A percentile compares a stretch with the other conserved stretches of the same genome.
Conservation (phyloP, 306 rosid species). For the Cucurbita ficifolia region DNA sequence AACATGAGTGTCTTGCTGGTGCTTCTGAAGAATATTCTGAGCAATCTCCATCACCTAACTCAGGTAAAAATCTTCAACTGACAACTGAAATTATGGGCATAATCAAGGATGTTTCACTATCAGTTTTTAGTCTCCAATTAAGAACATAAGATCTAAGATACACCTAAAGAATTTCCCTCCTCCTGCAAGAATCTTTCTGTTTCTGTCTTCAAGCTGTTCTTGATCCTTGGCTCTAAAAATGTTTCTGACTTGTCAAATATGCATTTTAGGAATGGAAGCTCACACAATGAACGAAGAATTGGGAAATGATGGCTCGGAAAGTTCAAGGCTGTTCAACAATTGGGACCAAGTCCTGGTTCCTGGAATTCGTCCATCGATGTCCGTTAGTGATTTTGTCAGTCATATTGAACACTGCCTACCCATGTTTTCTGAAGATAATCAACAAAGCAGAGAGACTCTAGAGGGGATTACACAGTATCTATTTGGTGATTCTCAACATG, state of each 20-base stretch:
- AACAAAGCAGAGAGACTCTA: constrained; percentile 35
- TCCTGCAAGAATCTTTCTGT: neutral
- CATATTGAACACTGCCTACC: constrained; percentile 54
- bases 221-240: neutral
- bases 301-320: constrained; percentile 33
- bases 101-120: neutral
- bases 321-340: constrained; percentile 24
- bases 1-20: constrained; percentile 25
- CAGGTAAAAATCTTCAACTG: constrained; percentile 36
- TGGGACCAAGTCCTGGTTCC: constrained; percentile 52
- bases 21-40: constrained; percentile 30
- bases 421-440: constrained; percentile 26
- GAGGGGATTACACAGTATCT: constrained; percentile 59
- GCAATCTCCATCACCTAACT: constrained; percentile 71
- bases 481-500: constrained; percentile 46
- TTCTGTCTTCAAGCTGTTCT: too few species aligned
- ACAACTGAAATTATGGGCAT: neutral
- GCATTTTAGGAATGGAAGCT: constrained; percentile 30
- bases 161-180: neutral
- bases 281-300: constrained; percentile 36
- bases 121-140: neutral
- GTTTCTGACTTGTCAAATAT: neutral
- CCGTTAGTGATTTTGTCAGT: constrained; percentile 52
- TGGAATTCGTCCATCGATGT: constrained; percentile 61
- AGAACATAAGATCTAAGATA: too few species aligned